phyloP scores from a whole-genome alignment of 495 filamentous ascomycete genomes.

The Copromyces sp. region DNA sequence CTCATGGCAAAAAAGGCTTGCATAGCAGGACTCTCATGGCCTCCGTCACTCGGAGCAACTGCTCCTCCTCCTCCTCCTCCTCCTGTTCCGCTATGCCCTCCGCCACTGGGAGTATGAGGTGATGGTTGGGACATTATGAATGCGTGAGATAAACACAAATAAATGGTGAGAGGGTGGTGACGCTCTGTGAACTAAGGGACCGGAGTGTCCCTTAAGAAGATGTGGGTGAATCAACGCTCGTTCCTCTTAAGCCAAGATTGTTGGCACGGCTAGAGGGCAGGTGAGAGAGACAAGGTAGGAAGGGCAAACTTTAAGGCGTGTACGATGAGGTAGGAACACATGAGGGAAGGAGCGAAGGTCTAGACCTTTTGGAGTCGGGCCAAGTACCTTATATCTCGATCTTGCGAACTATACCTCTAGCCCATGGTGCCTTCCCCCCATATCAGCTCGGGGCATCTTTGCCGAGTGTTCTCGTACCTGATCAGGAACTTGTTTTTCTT shows the following conservation, averaged over 20 bases:
- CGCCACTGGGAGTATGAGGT: slow-evolving; percentile 1
- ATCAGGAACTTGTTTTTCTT: background rate
- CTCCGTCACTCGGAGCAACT: slow-evolving; percentile 7
- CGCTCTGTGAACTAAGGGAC: background rate
- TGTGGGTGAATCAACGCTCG: background rate
- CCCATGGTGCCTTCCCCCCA: background rate
- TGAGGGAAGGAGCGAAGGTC: slow-evolving; percentile 6
- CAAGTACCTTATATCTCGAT: background rate
- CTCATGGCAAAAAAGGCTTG: slow-evolving; percentile 18
- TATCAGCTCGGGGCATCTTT: background rate
- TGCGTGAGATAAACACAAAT: background rate
- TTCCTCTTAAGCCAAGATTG: background rate
- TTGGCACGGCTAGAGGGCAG: background rate
- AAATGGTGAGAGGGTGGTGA: background rate
- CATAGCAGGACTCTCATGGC: slow-evolving; percentile 6
- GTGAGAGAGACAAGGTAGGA: background rate
- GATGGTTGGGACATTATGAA: slow-evolving; percentile 5
- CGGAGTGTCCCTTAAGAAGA: background rate
- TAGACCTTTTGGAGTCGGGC: slow-evolving; percentile 13
- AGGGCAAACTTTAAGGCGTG: background rate
- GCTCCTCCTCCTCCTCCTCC: background rate
- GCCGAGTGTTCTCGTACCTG: background rate
- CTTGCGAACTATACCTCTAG: background rate
- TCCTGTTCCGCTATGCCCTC: background rate
- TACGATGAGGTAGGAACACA: background rate